phyloP scores from a whole-genome alignment of 2,329 filamentous ascomycete genomes.

The Alternaria postmessia region DNA sequence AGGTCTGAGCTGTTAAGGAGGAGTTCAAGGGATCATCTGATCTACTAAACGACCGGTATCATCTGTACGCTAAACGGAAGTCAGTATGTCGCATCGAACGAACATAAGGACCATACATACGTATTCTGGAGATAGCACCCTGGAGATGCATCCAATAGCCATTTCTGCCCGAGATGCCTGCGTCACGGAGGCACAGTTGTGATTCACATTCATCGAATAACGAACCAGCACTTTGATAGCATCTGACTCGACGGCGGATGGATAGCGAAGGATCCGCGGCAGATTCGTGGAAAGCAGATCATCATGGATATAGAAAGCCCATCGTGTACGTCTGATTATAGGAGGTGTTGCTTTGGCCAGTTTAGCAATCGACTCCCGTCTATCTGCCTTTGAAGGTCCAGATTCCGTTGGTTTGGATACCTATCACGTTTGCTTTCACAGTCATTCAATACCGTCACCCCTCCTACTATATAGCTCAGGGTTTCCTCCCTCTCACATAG shows the following conservation, averaged over 20 bases:
- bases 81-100: not conserved
- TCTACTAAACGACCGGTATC: not conserved
- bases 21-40: not conserved
- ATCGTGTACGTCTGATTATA: not conserved
- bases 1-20: not conserved
- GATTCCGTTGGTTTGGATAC: not conserved
- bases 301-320: not conserved
- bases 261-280: not conserved
- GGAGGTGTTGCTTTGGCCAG: not conserved
- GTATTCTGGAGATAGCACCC: not conserved
- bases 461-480: too few species aligned
- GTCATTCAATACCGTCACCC: too few species aligned
- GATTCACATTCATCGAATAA: not conserved
- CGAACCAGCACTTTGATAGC: not conserved
- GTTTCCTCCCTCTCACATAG: too few species aligned
- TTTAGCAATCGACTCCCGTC: not conserved
- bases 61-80: not conserved
- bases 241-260: not conserved
- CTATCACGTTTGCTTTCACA: too few species aligned
- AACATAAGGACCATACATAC: not conserved
- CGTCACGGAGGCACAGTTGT: not conserved
- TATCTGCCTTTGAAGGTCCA: not conserved
- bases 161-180: not conserved
- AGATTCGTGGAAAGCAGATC: not conserved
- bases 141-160: not conserved